Evolutionary conservation across 345 rosid species (phyloP).

Genomic region (Arabidopsis arenosa): DNA sequence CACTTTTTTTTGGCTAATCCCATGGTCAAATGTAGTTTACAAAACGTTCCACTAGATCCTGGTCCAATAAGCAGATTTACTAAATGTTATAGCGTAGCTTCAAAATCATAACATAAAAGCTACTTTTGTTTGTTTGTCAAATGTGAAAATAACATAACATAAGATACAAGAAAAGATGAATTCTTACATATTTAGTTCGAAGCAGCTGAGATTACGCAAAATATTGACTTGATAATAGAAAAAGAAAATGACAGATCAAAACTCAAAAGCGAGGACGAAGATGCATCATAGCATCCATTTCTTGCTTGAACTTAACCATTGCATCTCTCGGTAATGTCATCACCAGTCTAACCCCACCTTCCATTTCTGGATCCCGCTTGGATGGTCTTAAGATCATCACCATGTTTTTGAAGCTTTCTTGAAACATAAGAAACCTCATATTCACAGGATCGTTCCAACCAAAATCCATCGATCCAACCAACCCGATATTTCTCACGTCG

Average conservation of each 20-base stretch:
- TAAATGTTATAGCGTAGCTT: no score
- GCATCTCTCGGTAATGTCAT: slow-evolving; percentile 51
- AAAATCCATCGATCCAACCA: slow-evolving; percentile 50
- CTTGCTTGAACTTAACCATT: slow-evolving; percentile 48
- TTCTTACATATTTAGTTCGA: not conserved
- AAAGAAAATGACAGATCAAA: slow-evolving; percentile 15
- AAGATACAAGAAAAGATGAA: no score
- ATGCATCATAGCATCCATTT: slow-evolving; percentile 24
- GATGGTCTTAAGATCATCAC: slow-evolving; percentile 47
- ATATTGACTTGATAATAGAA: not conserved
- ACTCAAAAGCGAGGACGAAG: slow-evolving; percentile 27
- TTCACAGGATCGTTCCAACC: slow-evolving; percentile 55
- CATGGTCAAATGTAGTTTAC: no score
- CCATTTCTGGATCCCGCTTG: slow-evolving; percentile 41
- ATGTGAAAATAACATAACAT: no score
- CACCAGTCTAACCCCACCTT: slow-evolving; percentile 50
- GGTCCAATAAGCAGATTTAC: no score
- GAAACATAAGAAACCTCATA: slow-evolving; percentile 43
- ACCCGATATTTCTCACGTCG: slow-evolving; percentile 53
- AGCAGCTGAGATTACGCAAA: not conserved
- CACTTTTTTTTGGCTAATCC: no score
- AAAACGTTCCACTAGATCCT: no score
- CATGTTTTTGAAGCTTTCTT: slow-evolving; percentile 43
- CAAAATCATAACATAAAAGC: no score
- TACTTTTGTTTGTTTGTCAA: no score